Percentiles rank a stretch among this genome's conserved stretches.
Conservation (phyloP, 495 filamentous ascomycete species). For the Podospora anserina region DNA sequence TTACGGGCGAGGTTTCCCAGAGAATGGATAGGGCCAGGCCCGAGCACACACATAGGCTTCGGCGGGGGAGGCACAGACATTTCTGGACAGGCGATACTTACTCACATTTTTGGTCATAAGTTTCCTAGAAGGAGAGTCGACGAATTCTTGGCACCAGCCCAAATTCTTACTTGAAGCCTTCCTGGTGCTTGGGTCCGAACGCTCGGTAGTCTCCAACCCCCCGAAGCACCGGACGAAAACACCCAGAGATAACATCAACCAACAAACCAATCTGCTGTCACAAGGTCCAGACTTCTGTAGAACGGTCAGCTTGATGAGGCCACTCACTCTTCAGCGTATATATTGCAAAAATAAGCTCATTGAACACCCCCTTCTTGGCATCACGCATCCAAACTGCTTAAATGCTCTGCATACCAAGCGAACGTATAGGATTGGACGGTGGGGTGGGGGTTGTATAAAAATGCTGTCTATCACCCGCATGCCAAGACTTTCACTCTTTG, state of each 20-base stretch:
- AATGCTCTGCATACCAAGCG: background rate
- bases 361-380: background rate
- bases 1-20: background rate
- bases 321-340: background rate
- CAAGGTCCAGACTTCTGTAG: background rate
- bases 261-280: background rate
- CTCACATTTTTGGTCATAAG: background rate
- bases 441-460: slow-evolving; percentile 2
- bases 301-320: background rate
- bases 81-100: background rate
- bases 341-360: background rate
- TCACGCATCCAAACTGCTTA: background rate
- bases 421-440: background rate
- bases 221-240: background rate
- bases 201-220: background rate
- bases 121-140: background rate
- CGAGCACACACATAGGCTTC: background rate
- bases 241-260: background rate
- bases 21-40: background rate
- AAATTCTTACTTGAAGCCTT: background rate
- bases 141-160: background rate
- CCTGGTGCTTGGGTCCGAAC: background rate
- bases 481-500: background rate
- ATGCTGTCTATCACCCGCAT: background rate
- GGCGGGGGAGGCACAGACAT: background rate